phyloP scores from a whole-genome alignment of 768 basidiomycete species.

The Leccinellum albellum region DNA sequence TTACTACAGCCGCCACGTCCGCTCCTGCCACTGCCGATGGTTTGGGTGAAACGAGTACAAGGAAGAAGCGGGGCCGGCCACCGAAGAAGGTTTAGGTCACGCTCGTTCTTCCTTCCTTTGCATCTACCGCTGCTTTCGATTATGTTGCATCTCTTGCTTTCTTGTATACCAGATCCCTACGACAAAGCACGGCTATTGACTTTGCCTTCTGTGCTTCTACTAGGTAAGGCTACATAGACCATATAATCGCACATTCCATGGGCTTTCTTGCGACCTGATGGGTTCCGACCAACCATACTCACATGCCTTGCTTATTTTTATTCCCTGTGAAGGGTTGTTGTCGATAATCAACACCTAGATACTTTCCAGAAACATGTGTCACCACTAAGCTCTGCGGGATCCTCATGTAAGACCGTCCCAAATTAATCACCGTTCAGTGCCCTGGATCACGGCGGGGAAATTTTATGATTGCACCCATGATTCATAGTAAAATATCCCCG shows the following conservation, averaged over 20 bases:
- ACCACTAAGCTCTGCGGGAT: conserved; percentile 23
- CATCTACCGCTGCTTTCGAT: conserved; percentile 23
- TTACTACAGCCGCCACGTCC: conserved; percentile 34
- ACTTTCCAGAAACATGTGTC: conserved; percentile 25
- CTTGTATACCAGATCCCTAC: conserved; percentile 34
- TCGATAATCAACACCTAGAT: conserved; percentile 12
- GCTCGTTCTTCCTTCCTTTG: conserved; percentile 2
- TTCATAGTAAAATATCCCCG: conserved; percentile 13
- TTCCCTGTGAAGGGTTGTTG: conserved; percentile 28
- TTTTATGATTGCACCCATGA: conserved; percentile 21
- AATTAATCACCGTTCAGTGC: conserved; percentile 35
- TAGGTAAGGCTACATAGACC: conserved; percentile 35
- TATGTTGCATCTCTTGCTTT: conserved; percentile 32
- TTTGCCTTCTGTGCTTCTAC: conserved; percentile 33
- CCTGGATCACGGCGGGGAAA: conserved; percentile 18
- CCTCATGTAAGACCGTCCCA: conserved; percentile 30
- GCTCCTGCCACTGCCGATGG: conserved; percentile 32
- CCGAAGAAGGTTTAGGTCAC: conserved; percentile 39
- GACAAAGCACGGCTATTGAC: conserved; percentile 34
- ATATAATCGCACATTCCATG: conserved; percentile 29
- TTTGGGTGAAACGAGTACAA: conserved; percentile 45
- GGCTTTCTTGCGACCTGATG: conserved; percentile 21
- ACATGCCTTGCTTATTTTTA: conserved; percentile 31
- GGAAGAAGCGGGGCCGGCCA: conserved; percentile 75
- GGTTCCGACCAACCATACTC: conserved; percentile 14